phyloP scores from a whole-genome alignment of 2,329 filamentous ascomycete species.

The Madurella fahalii region DNA sequence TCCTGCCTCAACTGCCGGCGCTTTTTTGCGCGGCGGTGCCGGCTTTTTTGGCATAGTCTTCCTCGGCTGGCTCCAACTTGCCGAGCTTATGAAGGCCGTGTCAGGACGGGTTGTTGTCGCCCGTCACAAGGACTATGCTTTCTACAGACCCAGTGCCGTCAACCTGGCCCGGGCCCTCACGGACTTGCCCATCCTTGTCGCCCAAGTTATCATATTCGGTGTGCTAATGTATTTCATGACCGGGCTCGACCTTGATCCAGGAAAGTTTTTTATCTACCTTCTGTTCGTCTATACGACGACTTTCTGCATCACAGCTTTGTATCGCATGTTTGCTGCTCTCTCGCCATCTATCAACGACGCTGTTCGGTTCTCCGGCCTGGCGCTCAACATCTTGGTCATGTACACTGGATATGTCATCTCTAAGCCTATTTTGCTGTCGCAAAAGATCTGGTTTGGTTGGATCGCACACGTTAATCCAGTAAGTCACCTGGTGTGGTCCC shows the following conservation, averaged over 20 bases:
- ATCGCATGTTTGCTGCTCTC: constrained; percentile 54
- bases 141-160: constrained; percentile 53
- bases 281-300: constrained; percentile 58
- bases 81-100: constrained; percentile 74
- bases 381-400: constrained; percentile 59
- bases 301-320: constrained; percentile 55
- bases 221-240: constrained; percentile 75
- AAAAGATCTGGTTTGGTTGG: constrained; percentile 68
- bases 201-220: constrained; percentile 65
- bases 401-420: constrained; percentile 65
- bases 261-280: constrained; percentile 63
- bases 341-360: constrained; percentile 61
- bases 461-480: constrained; percentile 60
- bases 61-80: constrained; percentile 63
- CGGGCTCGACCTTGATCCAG: constrained; percentile 60
- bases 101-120: constrained; percentile 60
- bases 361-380: constrained; percentile 52
- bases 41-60: constrained; percentile 53
- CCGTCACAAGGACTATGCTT: constrained; percentile 45
- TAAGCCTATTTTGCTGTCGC: constrained; percentile 48
- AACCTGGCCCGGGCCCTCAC: constrained; percentile 53
- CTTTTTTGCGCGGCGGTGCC: constrained; percentile 52
- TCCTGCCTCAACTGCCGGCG: constrained; percentile 53
- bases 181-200: constrained; percentile 59
- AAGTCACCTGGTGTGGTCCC: background rate